Evolutionary conservation across 2,329 filamentous ascomycete genomes (phyloP).

Genomic region (Beauveria caledonica): DNA sequence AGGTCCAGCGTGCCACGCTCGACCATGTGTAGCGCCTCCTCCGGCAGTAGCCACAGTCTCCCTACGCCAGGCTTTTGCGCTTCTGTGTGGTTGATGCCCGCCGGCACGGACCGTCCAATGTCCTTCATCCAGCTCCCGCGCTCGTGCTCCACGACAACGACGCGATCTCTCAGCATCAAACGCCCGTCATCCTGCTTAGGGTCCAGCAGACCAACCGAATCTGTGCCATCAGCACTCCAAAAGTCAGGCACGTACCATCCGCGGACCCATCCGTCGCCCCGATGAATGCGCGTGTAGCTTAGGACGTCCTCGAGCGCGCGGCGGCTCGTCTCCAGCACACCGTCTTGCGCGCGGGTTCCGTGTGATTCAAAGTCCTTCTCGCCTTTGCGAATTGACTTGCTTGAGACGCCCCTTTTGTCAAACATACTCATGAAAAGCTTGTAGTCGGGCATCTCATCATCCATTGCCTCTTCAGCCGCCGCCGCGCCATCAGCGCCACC

Average conservation of each 20-base stretch:
- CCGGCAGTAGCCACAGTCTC: slow-evolving; percentile 75
- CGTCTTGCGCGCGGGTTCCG: slow-evolving; percentile 72
- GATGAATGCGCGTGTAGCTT: slow-evolving; percentile 65
- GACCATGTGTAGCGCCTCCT: slow-evolving; percentile 83
- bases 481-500: slow-evolving; percentile 20
- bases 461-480: slow-evolving; percentile 49
- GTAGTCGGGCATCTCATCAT: slow-evolving; percentile 83
- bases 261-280: slow-evolving; percentile 54
- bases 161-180: slow-evolving; percentile 34
- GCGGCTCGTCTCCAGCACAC: slow-evolving; percentile 70
- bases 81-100: slow-evolving; percentile 37
- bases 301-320: slow-evolving; percentile 85
- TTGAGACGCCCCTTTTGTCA: slow-evolving; percentile 40
- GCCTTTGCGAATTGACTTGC: slow-evolving; percentile 73
- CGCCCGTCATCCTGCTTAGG: slow-evolving; percentile 18
- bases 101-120: slow-evolving; percentile 59
- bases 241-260: slow-evolving; percentile 67
- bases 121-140: slow-evolving; percentile 64
- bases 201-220: background rate
- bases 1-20: slow-evolving; percentile 84
- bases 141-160: slow-evolving; percentile 63
- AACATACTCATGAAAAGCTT: slow-evolving; percentile 56
- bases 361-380: slow-evolving; percentile 97
- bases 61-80: slow-evolving; percentile 39
- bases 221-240: slow-evolving; percentile 27